Evolutionary conservation across 768 basidiomycete species (phyloP).

Genomic region (Naganishia randhawae): DNA sequence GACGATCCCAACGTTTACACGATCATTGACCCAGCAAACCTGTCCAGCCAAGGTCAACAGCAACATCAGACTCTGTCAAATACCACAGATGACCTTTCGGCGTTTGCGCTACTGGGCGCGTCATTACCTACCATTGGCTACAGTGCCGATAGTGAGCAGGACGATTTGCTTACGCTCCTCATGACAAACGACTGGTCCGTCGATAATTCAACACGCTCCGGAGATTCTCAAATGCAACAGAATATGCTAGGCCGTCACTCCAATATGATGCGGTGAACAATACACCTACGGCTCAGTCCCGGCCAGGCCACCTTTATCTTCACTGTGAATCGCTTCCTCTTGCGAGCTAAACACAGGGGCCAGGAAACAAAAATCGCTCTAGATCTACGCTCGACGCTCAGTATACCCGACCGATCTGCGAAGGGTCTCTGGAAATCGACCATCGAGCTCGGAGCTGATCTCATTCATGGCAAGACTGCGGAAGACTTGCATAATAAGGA

Average conservation of each 20-base stretch:
- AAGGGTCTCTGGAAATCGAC: no score
- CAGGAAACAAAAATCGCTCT: no score
- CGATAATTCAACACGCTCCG: slow-evolving; percentile 1
- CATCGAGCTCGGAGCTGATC: no score
- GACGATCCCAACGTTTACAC: background rate
- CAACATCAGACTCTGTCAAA: background rate
- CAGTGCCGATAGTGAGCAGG: slow-evolving; percentile 12
- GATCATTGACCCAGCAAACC: background rate
- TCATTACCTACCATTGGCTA: slow-evolving; percentile 10
- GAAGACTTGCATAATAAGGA: no score
- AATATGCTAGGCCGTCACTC: background rate
- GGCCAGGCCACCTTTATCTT: no score
- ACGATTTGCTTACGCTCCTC: slow-evolving; percentile 12
- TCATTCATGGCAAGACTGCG: no score
- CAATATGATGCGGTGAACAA: slow-evolving; percentile 7
- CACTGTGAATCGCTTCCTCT: no score
- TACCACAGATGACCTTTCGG: slow-evolving; percentile 2
- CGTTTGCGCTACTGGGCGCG: background rate
- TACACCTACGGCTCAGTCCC: background rate
- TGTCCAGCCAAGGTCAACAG: background rate
- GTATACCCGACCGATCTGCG: no score
- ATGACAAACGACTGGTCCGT: slow-evolving; percentile 21
- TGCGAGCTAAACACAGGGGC: no score
- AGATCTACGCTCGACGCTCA: no score
- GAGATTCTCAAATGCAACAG: background rate